Evolutionary conservation across 441 rosid genomes (phyloP), one percentile per base, ranked within the genome.

Genomic region (Viola pubescens): DNA sequence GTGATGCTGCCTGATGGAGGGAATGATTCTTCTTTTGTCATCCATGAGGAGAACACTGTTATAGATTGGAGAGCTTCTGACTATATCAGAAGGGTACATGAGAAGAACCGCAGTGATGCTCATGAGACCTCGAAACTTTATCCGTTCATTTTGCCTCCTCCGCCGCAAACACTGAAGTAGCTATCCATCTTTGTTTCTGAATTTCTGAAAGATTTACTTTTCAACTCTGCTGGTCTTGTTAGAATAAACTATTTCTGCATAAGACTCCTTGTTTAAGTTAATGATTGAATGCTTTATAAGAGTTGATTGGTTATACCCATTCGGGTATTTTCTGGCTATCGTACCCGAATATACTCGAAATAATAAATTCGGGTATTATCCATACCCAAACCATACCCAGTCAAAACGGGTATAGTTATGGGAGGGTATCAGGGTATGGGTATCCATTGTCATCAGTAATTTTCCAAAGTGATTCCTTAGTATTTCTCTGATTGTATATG

Each of bases 51-150:
- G 40, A 63, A 65, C 64, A 69, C 67, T n/a, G 47, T 16, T 7
- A 61, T 68, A 2, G 83, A 81, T 61, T 63, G 62, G 5, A 54
- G 12, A 71, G 73, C 85, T 66, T 62, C 76, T 39, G 75, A 61
- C 3, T 82, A 70, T 62, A 81, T 85, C 52, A 62, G 58, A 50
- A 78, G 70, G 73, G 79, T 79, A 11, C 85, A 78, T 58, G 63
- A 59, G 76, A 85, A 76, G 78, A 76, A 79, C 60, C 65, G 38
- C 9, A 57, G n/a, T 0, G 60, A 68, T 50, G 69, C 3, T 11
- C 60, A 42, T 4, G 65, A 71, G 56, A 56, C 52, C 26, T 62
- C 63, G 10, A 9, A 8, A 34, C 61, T 44, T 50, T 66, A 68
- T n/a, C 67, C 54, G 5, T 59, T 9, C 69, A 70, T 62, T 54